Evolutionary conservation across 352 stramenopile genomes (phyloP).

Genomic region (Phytophthora chlamydospora): DNA sequence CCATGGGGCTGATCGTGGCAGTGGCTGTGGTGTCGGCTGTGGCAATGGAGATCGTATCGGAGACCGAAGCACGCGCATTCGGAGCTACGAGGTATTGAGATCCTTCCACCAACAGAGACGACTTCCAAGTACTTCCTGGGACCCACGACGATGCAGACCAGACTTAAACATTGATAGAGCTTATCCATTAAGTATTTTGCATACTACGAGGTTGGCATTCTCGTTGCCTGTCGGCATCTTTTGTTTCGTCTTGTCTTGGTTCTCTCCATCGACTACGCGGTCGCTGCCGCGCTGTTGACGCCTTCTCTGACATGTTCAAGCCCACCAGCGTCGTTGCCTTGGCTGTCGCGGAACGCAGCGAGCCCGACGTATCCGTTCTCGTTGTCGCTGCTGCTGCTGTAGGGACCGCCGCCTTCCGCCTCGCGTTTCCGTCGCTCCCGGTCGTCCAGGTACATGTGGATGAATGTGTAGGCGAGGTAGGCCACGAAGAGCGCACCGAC

Average conservation of each 20-base stretch:
- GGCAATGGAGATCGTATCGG: conserved; percentile 22
- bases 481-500: conserved; percentile 15
- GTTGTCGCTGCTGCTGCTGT: conserved; percentile 38
- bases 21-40: conserved; percentile 31
- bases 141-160: background rate
- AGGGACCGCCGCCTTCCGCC: conserved; percentile 16
- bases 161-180: conserved; percentile 4
- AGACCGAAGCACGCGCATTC: conserved; percentile 6
- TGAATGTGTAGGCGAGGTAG: conserved; percentile 22
- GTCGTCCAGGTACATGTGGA: conserved; percentile 35
- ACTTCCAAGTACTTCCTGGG: background rate
- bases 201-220: too few relatives aligned
- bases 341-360: conserved; percentile 24
- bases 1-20: conserved; percentile 24
- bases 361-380: conserved; percentile 28
- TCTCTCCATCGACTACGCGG: background rate
- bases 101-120: background rate
- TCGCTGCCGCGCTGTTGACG: conserved; percentile 12
- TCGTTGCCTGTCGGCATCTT: background rate
- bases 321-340: conserved; percentile 32
- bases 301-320: conserved; percentile 20
- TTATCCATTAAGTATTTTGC: conserved; percentile 12
- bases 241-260: conserved; percentile 1
- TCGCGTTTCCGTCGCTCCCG: conserved; percentile 18
- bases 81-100: conserved; percentile 18